Percentiles rank a stretch among this genome's conserved stretches.
phyloP scores from a whole-genome alignment of 257 asterid species.

The Gardenia jasminoides region DNA sequence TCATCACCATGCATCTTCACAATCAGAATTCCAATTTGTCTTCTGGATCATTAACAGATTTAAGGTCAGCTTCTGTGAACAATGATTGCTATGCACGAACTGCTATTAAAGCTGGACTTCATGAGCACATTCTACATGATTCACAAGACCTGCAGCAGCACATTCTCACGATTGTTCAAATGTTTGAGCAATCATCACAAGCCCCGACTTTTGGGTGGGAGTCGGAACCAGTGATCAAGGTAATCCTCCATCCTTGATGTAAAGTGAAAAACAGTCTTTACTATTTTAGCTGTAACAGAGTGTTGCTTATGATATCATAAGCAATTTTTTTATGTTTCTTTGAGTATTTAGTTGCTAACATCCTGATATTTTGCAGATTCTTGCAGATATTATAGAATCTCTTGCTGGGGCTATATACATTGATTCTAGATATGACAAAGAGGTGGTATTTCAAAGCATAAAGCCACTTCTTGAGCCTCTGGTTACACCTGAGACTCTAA shows the following conservation, averaged over 20 bases:
- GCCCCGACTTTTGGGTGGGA: conserved; percentile 71
- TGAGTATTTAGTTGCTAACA: background rate
- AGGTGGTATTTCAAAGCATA: conserved; percentile 46
- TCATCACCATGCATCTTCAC: conserved; percentile 59
- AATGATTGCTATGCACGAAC: conserved; percentile 71
- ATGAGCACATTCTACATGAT: conserved; percentile 65
- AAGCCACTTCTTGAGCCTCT: conserved; percentile 79
- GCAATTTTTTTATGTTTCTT: background rate
- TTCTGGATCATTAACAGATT: conserved; percentile 74
- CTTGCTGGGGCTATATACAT: conserved; percentile 72
- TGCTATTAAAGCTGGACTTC: conserved; percentile 54
- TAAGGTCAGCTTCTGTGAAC: conserved; percentile 83
- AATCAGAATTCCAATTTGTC: conserved; percentile 48
- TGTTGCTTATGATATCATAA: background rate
- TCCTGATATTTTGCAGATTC: conserved; percentile 44
- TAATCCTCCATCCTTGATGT: too few species aligned
- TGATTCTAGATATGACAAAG: conserved; percentile 66
- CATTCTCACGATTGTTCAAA: conserved; percentile 29
- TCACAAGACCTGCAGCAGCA: conserved; percentile 63
- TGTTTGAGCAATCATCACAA: conserved; percentile 17
- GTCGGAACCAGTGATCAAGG: conserved; percentile 61
- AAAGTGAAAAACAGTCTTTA: too few species aligned
- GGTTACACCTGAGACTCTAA: conserved; percentile 64
- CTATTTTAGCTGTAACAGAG: background rate
- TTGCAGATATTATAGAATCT: conserved; percentile 82